Evolutionary conservation across 2,329 filamentous ascomycete species (phyloP), one percentile per base, ranked within the genome.

Genomic region (Thermoascus crustaceus): DNA sequence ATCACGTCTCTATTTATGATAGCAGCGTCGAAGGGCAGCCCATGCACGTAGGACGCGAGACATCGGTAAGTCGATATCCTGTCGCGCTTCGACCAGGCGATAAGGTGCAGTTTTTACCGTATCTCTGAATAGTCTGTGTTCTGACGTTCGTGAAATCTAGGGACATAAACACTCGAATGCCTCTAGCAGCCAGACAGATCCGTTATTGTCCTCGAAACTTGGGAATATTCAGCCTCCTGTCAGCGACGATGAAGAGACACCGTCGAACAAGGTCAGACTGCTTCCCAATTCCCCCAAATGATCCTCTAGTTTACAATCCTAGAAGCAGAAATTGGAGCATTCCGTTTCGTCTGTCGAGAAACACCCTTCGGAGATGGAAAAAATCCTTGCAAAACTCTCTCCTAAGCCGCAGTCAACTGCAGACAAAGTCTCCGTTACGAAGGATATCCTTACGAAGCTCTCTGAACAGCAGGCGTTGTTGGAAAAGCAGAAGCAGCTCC

Each of bases 391-490:
- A 21, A 65, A 58, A 24, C 50, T 67, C 24, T 58, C 61, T 13
- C 58, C 63, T 20, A 60, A 61, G 41, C 48, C 58, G 21, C 47
- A 49, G 17, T 29, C 39, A 10, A 40, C 45, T 27, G 35, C 33
- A 21, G 31, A 19, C 22, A 44, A 46, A 24, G 19, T 41, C 22
- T 32, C 40, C 17, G 35, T 38, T 8, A 47, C 49, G 19, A 40
- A 52, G 29, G 52, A 53, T 8, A 47, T 87, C 34, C 66, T 87
- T 44, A 76, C 80, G 37, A 82, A 80, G 54, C 70, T 89, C 31
- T 76, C 76, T n/a, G 79, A 87, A 56, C 81, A 86, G 50, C 76
- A 81, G 50, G 66, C 66, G 27, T 56, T 69, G n/a, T 60, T 80
- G 32, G 68, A 67, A 33, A 71, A 76, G 56, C 76, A 82, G 52